Percentiles rank a stretch among this genome's conserved stretches.
These are phyloP conservation scores for Lactarius hatsudake DNA, from an alignment of 768 basidiomycete genomes.

Conservation along the genomic window DNA sequence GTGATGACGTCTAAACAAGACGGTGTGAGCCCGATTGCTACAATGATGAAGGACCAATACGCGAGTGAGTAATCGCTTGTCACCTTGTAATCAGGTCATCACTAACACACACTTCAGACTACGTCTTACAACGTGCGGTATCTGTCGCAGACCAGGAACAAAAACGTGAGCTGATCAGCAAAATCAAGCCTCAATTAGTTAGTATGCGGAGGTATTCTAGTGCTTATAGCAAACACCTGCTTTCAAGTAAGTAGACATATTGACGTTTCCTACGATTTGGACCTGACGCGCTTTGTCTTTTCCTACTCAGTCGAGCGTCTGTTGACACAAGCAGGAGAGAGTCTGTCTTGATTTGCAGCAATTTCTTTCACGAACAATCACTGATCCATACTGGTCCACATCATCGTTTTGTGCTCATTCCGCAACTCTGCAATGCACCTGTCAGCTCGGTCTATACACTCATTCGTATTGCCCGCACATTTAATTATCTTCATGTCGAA, in stretches of 20 bases:
- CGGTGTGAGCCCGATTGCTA: conserved; percentile 62
- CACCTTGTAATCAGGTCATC: background rate
- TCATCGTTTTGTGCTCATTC: conserved; percentile 16
- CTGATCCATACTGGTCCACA: background rate
- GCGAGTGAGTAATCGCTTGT: conserved; percentile 57
- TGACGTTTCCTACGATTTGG: conserved; percentile 17
- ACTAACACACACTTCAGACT: conserved; percentile 48
- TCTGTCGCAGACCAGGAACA: conserved; percentile 68
- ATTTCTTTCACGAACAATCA: conserved; percentile 6
- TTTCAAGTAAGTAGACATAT: conserved; percentile 56
- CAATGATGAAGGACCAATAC: conserved; percentile 84
- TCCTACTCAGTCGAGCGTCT: conserved; percentile 62
- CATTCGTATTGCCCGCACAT: conserved; percentile 21
- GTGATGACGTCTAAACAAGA: conserved; percentile 65
- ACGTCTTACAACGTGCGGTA: conserved; percentile 81
- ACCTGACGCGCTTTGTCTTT: conserved; percentile 5
- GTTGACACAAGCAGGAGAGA: conserved; percentile 33
- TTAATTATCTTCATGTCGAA: conserved; percentile 23
- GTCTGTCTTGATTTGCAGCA: conserved; percentile 7
- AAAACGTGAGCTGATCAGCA: conserved; percentile 57
- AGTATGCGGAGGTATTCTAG: conserved; percentile 71
- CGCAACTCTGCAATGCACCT: conserved; percentile 16
- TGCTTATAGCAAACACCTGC: conserved; percentile 76
- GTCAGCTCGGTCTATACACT: conserved; percentile 19
- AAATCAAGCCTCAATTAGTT: conserved; percentile 63